Conservation (phyloP, 2,329 filamentous ascomycete species). For the Monilinia fructicola region DNA sequence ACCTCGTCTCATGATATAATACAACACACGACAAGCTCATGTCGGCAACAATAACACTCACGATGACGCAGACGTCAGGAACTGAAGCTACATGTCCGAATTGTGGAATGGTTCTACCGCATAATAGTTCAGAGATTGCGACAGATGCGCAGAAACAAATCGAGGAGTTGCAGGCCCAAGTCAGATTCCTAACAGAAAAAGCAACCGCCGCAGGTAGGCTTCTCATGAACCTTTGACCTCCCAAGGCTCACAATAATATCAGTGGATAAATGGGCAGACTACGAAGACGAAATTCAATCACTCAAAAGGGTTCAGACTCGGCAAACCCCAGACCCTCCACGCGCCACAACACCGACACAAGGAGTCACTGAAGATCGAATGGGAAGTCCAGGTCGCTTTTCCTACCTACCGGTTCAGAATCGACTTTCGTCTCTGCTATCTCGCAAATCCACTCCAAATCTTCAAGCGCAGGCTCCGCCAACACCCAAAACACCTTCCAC, state of each 20-base stretch:
- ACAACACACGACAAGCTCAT: conserved; percentile 29
- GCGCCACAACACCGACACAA: conserved; percentile 23
- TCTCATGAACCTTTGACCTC: background rate
- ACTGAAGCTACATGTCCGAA: conserved; percentile 36
- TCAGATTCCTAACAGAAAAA: conserved; percentile 68
- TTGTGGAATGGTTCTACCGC: conserved; percentile 37
- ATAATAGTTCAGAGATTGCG: conserved; percentile 31
- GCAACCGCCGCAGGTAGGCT: conserved; percentile 59
- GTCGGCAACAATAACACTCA: conserved; percentile 40
- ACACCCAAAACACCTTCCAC: conserved; percentile 35
- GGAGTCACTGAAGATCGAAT: conserved; percentile 40
- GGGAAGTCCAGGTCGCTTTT: conserved; percentile 33
- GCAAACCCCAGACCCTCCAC: conserved; percentile 19
- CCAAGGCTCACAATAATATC: conserved; percentile 31
- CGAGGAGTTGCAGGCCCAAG: conserved; percentile 68
- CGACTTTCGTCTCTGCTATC: conserved; percentile 48
- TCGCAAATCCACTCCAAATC: conserved; percentile 49
- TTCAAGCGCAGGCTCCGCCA: conserved; percentile 34
- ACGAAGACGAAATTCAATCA: conserved; percentile 71
- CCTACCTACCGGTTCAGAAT: conserved; percentile 39
- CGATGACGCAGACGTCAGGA: conserved; percentile 32
- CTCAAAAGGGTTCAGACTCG: conserved; percentile 49
- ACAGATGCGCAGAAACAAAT: conserved; percentile 57
- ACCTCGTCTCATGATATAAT: conserved; percentile 28
- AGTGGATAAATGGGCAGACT: conserved; percentile 69